These are phyloP conservation scores for Pyrus communis DNA, from an alignment of 306 rosid species.

Conservation along the genomic window DNA sequence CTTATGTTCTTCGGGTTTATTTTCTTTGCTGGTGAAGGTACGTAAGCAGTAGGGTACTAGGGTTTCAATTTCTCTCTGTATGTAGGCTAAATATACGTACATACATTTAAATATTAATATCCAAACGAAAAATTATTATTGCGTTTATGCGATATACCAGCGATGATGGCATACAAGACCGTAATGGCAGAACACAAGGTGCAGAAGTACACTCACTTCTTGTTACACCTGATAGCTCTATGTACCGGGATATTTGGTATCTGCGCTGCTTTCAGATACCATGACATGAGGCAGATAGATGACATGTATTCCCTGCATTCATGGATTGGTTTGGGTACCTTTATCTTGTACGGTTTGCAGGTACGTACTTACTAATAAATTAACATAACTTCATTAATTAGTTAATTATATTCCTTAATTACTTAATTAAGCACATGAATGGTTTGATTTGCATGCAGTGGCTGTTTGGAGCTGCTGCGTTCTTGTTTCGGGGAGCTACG, in stretches of 20 bases:
- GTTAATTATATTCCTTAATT: neutral
- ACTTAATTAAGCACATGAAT: neutral
- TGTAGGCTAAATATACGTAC: too few species aligned
- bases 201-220: constrained; percentile 51
- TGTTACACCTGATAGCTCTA: constrained; percentile 44
- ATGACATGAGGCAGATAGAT: constrained; percentile 18
- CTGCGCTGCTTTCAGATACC: constrained; percentile 71
- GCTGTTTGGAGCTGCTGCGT: constrained; percentile 43
- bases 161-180: constrained; percentile 67
- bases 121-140: neutral
- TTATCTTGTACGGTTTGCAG: constrained; percentile 61
- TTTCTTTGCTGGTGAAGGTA: constrained; percentile 74
- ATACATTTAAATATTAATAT: too few species aligned
- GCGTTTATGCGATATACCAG: constrained; percentile 18
- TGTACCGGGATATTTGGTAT: constrained; percentile 53
- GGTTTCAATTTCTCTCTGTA: neutral
- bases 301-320: constrained; percentile 65
- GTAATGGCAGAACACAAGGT: constrained; percentile 10
- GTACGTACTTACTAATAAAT: constrained; percentile 16
- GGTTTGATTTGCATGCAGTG: constrained; percentile 32
- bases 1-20: constrained; percentile 65
- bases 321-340: constrained; percentile 74
- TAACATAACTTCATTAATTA: neutral
- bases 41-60: neutral
- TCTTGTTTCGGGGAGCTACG: constrained; percentile 37